Percentiles rank a stretch among this genome's conserved stretches.
phyloP scores from a whole-genome alignment of 1,284 basidiomycete genomes.

The Xerocomus minutiporus region DNA sequence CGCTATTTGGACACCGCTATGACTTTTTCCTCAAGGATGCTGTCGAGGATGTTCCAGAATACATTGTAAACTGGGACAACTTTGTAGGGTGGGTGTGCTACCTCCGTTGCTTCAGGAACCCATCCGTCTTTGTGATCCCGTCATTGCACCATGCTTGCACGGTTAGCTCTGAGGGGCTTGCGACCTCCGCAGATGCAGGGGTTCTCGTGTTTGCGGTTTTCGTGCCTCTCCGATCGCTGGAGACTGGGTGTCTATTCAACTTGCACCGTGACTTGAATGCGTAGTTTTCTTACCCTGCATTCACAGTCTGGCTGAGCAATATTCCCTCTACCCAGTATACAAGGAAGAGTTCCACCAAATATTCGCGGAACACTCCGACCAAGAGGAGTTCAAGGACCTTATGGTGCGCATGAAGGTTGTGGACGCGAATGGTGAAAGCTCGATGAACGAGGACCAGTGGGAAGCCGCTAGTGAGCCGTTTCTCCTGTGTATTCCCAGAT shows the following conservation, averaged over 20 bases:
- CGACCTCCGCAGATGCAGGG: neutral
- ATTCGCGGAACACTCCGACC: conserved; percentile 71
- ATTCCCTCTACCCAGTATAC: conserved; percentile 72
- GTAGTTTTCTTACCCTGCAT: conserved; percentile 12
- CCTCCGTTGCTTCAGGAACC: neutral
- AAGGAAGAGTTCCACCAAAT: conserved; percentile 87
- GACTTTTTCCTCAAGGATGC: conserved; percentile 93
- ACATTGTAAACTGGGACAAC: conserved; percentile 90
- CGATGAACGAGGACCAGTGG: conserved; percentile 93
- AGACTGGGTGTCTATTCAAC: neutral
- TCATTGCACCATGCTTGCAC: neutral
- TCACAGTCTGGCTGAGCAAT: conserved; percentile 77
- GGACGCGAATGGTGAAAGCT: conserved; percentile 75
- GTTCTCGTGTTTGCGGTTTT: neutral
- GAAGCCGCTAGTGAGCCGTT: conserved; percentile 84
- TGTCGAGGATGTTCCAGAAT: conserved; percentile 96
- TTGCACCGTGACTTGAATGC: neutral
- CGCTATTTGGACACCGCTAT: conserved; percentile 87
- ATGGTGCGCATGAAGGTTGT: conserved; percentile 87
- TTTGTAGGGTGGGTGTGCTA: conserved; percentile 70
- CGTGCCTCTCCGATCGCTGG: neutral
- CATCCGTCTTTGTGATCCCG: neutral
- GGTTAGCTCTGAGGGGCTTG: neutral
- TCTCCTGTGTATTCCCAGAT: neutral
- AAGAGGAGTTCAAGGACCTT: conserved; percentile 73